These are phyloP conservation scores for Nicotiana attenuata DNA, from an alignment of 257 asterid genomes.

Conservation along the genomic window DNA sequence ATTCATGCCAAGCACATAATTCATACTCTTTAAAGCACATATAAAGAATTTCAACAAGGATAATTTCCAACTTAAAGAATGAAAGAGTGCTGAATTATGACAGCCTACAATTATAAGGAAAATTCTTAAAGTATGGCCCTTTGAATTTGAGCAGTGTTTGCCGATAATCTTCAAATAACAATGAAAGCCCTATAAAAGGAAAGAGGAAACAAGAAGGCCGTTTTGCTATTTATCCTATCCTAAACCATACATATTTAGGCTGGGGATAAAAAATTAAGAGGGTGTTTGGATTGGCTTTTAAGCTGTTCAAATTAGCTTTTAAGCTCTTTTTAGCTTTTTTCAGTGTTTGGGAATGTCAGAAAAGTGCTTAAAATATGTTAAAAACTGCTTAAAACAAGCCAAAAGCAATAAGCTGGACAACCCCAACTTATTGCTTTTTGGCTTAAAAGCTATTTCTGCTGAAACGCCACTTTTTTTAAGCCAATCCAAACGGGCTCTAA, in stretches of 20 bases:
- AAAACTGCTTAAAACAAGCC: too few relatives aligned
- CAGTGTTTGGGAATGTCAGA: too few relatives aligned
- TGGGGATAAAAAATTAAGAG: not conserved
- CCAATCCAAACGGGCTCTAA: too few relatives aligned
- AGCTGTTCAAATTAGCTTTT: too few relatives aligned
- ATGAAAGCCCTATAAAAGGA: not conserved
- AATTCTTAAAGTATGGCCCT: not conserved
- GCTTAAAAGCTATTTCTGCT: too few relatives aligned
- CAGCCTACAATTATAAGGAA: not conserved
- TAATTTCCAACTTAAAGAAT: not conserved
- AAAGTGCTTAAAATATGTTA: too few relatives aligned
- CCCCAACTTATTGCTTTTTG: too few relatives aligned
- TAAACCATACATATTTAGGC: constrained; percentile 5
- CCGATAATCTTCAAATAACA: not conserved
- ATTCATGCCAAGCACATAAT: not conserved
- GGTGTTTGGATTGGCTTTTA: too few relatives aligned
- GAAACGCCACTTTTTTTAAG: too few relatives aligned
- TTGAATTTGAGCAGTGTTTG: not conserved
- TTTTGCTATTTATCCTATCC: not conserved
- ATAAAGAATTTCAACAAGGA: not conserved
- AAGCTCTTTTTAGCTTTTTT: too few relatives aligned
- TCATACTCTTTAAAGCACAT: not conserved
- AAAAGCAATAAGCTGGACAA: too few relatives aligned
- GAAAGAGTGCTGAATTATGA: not conserved
- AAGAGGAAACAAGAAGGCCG: not conserved